Conservation (phyloP, 1,284 basidiomycete species). For the Anthracocystis setariae region DNA sequence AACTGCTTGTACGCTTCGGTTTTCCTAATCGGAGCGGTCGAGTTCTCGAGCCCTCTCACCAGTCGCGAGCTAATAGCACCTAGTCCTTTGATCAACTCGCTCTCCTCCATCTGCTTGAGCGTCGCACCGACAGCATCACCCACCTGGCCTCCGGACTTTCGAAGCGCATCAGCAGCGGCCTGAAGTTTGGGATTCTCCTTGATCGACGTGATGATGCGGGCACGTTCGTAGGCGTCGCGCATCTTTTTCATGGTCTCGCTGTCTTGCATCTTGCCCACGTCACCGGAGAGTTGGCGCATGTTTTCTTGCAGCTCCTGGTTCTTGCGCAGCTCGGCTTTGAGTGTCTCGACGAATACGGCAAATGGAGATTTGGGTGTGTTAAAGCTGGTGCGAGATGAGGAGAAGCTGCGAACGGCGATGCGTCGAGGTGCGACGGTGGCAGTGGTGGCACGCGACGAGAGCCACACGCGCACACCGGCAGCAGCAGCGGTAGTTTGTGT, state of each 20-base stretch:
- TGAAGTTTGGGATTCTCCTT: constrained; percentile 93
- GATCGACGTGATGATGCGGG: constrained; percentile 91
- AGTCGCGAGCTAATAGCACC: constrained; percentile 58
- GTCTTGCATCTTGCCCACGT: constrained; percentile 96
- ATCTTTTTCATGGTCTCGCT: constrained; percentile 95
- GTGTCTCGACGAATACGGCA: constrained; percentile 92
- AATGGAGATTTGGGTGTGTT: constrained; percentile 77
- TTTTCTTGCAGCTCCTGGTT: constrained; percentile 94
- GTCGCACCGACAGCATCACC: constrained; percentile 92
- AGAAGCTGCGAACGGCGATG: constrained; percentile 10
- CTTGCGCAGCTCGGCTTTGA: constrained; percentile 90
- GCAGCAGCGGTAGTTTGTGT: neutral
- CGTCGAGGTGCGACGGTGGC: constrained; percentile 24
- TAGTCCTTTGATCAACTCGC: constrained; percentile 82
- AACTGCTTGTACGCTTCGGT: constrained; percentile 93
- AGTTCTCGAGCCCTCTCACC: constrained; percentile 58
- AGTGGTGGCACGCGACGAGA: constrained; percentile 20
- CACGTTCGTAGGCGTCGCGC: constrained; percentile 88
- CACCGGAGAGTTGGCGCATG: constrained; percentile 94
- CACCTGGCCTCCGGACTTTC: constrained; percentile 87
- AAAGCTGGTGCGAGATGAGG: constrained; percentile 1
- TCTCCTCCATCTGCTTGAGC: constrained; percentile 90
- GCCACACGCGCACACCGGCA: constrained; percentile 13
- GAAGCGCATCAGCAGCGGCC: constrained; percentile 89
- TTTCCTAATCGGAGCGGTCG: constrained; percentile 77